Conservation (phyloP, 2,329 filamentous ascomycete genomes). For the Fusarium devonianum region DNA sequence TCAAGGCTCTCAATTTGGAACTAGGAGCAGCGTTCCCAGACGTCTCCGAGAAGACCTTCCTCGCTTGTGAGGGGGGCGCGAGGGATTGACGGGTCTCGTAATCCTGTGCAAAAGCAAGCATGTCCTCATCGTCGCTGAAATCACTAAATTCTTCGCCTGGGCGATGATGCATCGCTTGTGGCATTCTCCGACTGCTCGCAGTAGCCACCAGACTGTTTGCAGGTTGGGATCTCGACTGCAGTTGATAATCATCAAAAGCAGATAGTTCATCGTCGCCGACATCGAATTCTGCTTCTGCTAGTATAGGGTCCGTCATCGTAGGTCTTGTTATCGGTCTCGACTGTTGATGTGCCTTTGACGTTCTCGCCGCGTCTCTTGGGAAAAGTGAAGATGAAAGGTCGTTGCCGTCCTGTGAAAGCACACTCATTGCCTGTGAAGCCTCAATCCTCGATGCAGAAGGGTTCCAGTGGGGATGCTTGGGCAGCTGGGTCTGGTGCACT, state of each 20-base stretch:
- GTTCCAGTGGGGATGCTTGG: slow-evolving; percentile 39
- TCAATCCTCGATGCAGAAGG: slow-evolving; percentile 30
- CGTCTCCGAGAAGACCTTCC: slow-evolving; percentile 55
- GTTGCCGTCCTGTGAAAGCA: slow-evolving; percentile 39
- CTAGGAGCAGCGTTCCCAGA: slow-evolving; percentile 54
- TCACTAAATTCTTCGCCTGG: slow-evolving; percentile 52
- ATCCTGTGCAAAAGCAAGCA: slow-evolving; percentile 60
- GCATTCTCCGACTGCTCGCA: slow-evolving; percentile 20
- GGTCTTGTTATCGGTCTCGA: slow-evolving; percentile 10
- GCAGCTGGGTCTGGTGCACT: slow-evolving; percentile 60
- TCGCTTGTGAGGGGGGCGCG: slow-evolving; percentile 37
- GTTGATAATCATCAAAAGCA: slow-evolving; percentile 43
- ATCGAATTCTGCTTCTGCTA: slow-evolving; percentile 33
- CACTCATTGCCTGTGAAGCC: slow-evolving; percentile 28
- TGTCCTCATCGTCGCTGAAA: slow-evolving; percentile 59
- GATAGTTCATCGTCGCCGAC: slow-evolving; percentile 41
- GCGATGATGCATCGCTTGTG: slow-evolving; percentile 31
- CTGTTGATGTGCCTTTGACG: slow-evolving; percentile 8
- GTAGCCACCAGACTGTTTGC: slow-evolving; percentile 12
- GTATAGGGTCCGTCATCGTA: slow-evolving; percentile 5
- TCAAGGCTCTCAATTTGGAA: slow-evolving; percentile 44
- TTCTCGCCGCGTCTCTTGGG: slow-evolving; percentile 33
- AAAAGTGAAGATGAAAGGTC: slow-evolving; percentile 35
- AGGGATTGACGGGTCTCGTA: slow-evolving; percentile 53
- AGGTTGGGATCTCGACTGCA: slow-evolving; percentile 20